These are phyloP conservation scores for Solanum paucissectum DNA, from an alignment of 257 asterid species.

Conservation along the genomic window DNA sequence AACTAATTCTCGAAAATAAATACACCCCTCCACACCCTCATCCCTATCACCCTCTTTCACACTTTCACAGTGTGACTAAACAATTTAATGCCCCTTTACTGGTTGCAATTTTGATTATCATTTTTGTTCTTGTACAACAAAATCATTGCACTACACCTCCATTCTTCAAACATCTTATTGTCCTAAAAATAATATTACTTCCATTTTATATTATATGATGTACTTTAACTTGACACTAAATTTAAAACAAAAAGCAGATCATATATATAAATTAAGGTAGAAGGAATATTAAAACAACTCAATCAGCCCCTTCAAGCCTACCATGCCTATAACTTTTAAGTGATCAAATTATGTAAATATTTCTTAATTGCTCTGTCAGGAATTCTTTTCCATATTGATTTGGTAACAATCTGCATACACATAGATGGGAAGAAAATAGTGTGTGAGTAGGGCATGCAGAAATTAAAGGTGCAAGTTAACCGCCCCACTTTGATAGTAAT, in stretches of 20 bases:
- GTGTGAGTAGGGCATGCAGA: background rate
- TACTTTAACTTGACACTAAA: background rate
- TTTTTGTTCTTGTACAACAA: background rate
- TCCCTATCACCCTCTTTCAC: background rate
- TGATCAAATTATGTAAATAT: background rate
- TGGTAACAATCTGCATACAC: background rate
- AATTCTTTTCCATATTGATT: background rate
- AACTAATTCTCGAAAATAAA: background rate
- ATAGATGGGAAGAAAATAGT: background rate
- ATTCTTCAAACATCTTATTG: background rate
- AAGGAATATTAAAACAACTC: background rate
- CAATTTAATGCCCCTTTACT: background rate
- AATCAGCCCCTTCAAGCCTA: background rate
- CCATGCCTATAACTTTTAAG: background rate
- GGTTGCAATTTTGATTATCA: background rate
- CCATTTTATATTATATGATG: too few species aligned
- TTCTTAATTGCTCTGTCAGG: background rate
- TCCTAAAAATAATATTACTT: background rate
- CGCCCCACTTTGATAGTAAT: constrained; percentile 17
- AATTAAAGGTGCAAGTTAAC: constrained; percentile 3
- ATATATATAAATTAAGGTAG: too few species aligned
- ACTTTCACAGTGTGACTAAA: background rate
- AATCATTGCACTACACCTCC: background rate
- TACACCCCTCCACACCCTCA: background rate
- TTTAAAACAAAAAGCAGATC: too few species aligned